A percentile compares a stretch with the other conserved stretches of the same genome.
phyloP scores from a whole-genome alignment of 441 rosid genomes.

The Populus trichocarpa region DNA sequence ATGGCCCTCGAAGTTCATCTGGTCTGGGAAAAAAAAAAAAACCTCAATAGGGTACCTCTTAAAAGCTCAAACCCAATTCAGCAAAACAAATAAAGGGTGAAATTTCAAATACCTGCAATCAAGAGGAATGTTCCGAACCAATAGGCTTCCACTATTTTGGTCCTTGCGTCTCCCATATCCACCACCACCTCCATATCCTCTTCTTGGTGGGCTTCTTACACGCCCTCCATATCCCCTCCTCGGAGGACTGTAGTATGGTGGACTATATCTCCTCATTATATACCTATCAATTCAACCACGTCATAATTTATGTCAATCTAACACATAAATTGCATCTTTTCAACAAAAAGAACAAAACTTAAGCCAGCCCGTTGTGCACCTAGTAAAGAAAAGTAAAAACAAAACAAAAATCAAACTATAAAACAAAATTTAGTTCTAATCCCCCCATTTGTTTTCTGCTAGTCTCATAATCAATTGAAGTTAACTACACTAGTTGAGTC shows the following conservation, averaged over 20 bases:
- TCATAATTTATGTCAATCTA: not conserved
- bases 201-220: slow-evolving; percentile 62
- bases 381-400: not conserved
- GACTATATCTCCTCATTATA: slow-evolving; percentile 90
- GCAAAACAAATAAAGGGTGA: not conserved
- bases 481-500: not conserved
- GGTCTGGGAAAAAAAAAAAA: slow-evolving; percentile 44
- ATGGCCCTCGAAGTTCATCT: slow-evolving; percentile 82
- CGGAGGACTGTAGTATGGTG: slow-evolving; percentile 78
- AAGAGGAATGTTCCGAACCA: slow-evolving; percentile 89
- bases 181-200: slow-evolving; percentile 52
- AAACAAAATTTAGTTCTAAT: not conserved
- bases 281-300: slow-evolving; percentile 11
- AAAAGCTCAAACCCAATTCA: not conserved
- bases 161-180: slow-evolving; percentile 79
- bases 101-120: slow-evolving; percentile 68
- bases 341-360: not conserved
- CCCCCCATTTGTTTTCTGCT: not conserved
- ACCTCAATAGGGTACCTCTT: not conserved
- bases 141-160: slow-evolving; percentile 68
- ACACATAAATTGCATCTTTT: not conserved
- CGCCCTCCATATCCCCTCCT: slow-evolving; percentile 80
- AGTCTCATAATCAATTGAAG: not conserved
- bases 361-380: not conserved
- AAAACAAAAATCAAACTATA: not conserved